Evolutionary conservation across 2,329 filamentous ascomycete species (phyloP).

Genomic region (Ceratocystis destructans): DNA sequence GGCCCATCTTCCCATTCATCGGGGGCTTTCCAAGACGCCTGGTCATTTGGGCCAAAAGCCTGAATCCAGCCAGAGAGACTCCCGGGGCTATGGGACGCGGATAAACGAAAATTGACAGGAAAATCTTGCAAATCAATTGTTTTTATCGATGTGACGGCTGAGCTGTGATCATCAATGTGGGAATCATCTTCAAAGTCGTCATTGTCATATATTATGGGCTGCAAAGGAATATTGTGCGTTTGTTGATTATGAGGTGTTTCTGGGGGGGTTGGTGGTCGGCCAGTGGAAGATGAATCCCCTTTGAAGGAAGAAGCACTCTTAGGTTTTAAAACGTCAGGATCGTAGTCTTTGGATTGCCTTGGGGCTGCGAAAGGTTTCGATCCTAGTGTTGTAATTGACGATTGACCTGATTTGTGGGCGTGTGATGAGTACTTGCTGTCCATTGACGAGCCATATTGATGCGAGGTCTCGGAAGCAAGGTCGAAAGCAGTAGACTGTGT

Average conservation of each 20-base stretch:
- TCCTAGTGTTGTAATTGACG: slow-evolving; percentile 31
- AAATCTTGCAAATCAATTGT: slow-evolving; percentile 7
- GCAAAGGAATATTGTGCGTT: neutral
- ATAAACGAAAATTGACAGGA: slow-evolving; percentile 12
- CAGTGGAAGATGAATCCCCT: neutral
- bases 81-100: neutral
- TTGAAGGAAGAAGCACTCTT: neutral
- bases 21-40: slow-evolving; percentile 23
- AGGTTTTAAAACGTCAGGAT: slow-evolving; percentile 2
- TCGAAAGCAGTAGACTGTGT: slow-evolving; percentile 16
- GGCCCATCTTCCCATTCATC: slow-evolving; percentile 29
- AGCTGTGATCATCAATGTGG: neutral
- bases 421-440: slow-evolving; percentile 25
- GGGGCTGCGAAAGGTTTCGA: slow-evolving; percentile 29
- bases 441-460: slow-evolving; percentile 18
- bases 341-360: slow-evolving; percentile 18
- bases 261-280: slow-evolving; percentile 14
- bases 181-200: neutral
- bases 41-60: slow-evolving; percentile 16
- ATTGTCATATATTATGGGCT: neutral
- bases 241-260: slow-evolving; percentile 14
- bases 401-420: slow-evolving; percentile 30
- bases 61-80: slow-evolving; percentile 12
- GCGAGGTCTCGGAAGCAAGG: neutral
- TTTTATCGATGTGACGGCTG: neutral